A percentile compares a stretch with the other conserved stretches of the same genome.
Evolutionary conservation across 176 grass and related monocot genomes (phyloP).

Genomic region (Oryza glaberrima): DNA sequence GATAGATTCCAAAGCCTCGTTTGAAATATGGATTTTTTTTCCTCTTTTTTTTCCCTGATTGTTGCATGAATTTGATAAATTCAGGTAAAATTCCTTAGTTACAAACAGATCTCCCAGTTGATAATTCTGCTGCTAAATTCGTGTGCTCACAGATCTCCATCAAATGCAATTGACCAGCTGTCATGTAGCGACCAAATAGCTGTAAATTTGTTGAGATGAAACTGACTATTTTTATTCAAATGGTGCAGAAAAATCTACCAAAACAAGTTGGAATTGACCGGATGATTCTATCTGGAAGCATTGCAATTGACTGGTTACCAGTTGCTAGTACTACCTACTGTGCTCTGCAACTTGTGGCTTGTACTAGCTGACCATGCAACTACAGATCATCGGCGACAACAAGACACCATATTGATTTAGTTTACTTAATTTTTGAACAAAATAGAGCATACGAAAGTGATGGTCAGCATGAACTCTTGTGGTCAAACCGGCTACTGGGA

Average conservation of each 20-base stretch:
- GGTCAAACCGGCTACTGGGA: neutral
- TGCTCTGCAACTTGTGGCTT: neutral
- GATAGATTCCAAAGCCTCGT: neutral
- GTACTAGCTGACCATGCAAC: neutral
- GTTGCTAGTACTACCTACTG: neutral
- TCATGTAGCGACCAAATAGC: neutral
- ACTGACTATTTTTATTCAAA: neutral
- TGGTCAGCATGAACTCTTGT: conserved; percentile 37
- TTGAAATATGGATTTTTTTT: neutral
- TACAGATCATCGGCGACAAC: conserved; percentile 9
- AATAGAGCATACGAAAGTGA: conserved; percentile 7
- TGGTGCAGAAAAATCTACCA: neutral
- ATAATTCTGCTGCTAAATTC: neutral
- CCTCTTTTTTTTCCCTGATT: no score
- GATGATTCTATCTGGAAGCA: neutral
- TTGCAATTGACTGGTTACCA: neutral
- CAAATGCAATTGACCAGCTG: neutral
- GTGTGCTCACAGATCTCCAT: neutral
- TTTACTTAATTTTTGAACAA: neutral
- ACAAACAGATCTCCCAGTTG: neutral
- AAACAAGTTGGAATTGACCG: neutral
- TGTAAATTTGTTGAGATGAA: neutral
- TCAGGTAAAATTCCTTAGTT: neutral
- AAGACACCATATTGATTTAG: neutral
- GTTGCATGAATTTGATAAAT: neutral